A percentile compares a stretch with the other conserved stretches of the same genome.
Evolutionary conservation across 768 basidiomycete species (phyloP).

Genomic region (Suillus paluster): DNA sequence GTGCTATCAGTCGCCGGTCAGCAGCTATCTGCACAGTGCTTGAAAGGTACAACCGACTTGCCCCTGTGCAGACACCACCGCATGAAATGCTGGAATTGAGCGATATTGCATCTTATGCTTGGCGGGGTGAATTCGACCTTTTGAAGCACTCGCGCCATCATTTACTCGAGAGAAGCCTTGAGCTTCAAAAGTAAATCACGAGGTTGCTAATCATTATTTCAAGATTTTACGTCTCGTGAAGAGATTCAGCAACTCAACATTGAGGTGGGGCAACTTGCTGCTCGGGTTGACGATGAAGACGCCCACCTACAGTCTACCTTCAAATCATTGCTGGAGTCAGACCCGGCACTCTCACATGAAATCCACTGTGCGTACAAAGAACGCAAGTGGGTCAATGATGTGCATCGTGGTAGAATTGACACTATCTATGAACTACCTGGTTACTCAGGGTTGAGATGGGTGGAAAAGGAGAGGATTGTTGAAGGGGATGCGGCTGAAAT

Average conservation of each 20-base stretch:
- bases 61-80: conserved; percentile 19
- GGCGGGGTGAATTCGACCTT: conserved; percentile 37
- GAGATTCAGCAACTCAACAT: too few species aligned
- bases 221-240: too few species aligned
- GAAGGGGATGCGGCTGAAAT: too few species aligned
- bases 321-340: too few species aligned
- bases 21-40: conserved; percentile 38
- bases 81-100: conserved; percentile 23
- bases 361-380: background rate
- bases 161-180: conserved; percentile 32
- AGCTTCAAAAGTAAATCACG: conserved; percentile 32
- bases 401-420: background rate
- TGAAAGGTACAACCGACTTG: conserved; percentile 35
- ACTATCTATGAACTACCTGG: too few species aligned
- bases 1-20: conserved; percentile 35
- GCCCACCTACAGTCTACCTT: too few species aligned
- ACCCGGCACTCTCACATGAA: too few species aligned
- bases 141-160: conserved; percentile 36
- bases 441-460: too few species aligned
- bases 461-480: too few species aligned
- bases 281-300: background rate
- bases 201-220: too few species aligned
- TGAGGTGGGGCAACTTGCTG: background rate
- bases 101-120: conserved; percentile 19
- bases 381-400: conserved; percentile 3